Percentiles rank a stretch among this genome's conserved stretches.
Conservation (phyloP, 129 eudicot species). For the Tanacetum coccineum region DNA sequence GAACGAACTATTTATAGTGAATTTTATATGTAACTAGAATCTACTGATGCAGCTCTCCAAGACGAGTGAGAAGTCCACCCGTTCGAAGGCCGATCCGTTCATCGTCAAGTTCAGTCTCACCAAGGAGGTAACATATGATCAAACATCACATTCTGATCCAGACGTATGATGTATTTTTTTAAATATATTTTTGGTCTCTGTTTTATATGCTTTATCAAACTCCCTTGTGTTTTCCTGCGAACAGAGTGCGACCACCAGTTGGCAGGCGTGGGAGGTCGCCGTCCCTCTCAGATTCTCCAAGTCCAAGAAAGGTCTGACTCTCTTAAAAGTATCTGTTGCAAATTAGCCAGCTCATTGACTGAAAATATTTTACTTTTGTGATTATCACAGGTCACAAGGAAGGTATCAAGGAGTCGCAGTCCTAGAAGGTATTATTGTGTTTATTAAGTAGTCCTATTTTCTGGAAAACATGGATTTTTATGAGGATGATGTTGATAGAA, state of each 20-base stretch:
- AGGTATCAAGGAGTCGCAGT: slow-evolving; percentile 67
- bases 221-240: background rate
- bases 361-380: background rate
- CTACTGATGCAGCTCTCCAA: slow-evolving; percentile 35
- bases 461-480: background rate
- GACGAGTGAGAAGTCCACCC: slow-evolving; percentile 66
- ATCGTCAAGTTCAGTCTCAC: slow-evolving; percentile 66
- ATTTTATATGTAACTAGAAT: background rate
- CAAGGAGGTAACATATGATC: slow-evolving; percentile 47
- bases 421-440: slow-evolving; percentile 56
- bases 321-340: background rate
- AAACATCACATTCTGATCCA: background rate
- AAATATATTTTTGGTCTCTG: too few species aligned
- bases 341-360: background rate
- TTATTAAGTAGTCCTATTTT: background rate
- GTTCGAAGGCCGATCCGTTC: slow-evolving; percentile 68
- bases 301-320: slow-evolving; percentile 80
- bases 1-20: background rate
- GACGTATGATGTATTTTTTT: background rate
- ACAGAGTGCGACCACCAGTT: slow-evolving; percentile 59
- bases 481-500: too few species aligned
- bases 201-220: background rate
- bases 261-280: slow-evolving; percentile 71
- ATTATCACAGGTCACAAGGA: slow-evolving; percentile 46
- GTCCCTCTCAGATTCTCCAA: slow-evolving; percentile 71